Evolutionary conservation across 2,329 filamentous ascomycete genomes (phyloP), one percentile per base, ranked within the genome.

Genomic region (Dactylellina drechsleri): DNA sequence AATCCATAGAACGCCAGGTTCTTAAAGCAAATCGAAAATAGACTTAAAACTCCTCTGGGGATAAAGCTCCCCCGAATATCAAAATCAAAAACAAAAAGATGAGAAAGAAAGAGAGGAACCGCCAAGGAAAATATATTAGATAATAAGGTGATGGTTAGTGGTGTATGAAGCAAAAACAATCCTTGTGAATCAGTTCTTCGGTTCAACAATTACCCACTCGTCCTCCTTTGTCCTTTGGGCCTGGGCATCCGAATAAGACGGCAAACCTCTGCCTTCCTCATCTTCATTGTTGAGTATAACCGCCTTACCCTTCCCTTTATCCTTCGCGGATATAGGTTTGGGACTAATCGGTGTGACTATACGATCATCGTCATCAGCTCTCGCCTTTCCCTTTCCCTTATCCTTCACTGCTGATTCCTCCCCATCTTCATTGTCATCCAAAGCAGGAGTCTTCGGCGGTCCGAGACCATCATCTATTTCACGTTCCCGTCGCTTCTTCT

Each of bases 241-340:
- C n/a, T 56, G 57, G 15, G 26, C 41, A 15, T 67, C 70, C 7
- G 64, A 67, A 43, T 74, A 74, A 7, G 70, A 60, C 15, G 70
- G 70, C 7, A 67, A 36, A 2, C 58, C 70, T 20, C 18, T 58
- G 16, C 66, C 31, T 3, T 59, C 50, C 4, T 64, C 57, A 1
- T 64, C 70, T 0, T 54, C 57, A 10, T 57, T n/a, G 5, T 43
- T 16, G 6, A 67, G 57, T 16, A 74, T 67, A 41, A 36, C 45
- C 5, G 70, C 70, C n/a, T 74, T 74, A 12, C 70, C 70, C 41
- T 74, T 74, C 1, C 70, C 70, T 28, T 74, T 74, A 31, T 67
- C 62, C 28, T 28, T 67, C 7, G 61, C 68, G 2, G 62, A 67
- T 67, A 74, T 67, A 16, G 62, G 64, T 43, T 59, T 74, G 13